Evolutionary conservation across 208 protist genomes (phyloP), one percentile per base, ranked within the genome.

Genomic region (Sergeia podlipaevii): DNA sequence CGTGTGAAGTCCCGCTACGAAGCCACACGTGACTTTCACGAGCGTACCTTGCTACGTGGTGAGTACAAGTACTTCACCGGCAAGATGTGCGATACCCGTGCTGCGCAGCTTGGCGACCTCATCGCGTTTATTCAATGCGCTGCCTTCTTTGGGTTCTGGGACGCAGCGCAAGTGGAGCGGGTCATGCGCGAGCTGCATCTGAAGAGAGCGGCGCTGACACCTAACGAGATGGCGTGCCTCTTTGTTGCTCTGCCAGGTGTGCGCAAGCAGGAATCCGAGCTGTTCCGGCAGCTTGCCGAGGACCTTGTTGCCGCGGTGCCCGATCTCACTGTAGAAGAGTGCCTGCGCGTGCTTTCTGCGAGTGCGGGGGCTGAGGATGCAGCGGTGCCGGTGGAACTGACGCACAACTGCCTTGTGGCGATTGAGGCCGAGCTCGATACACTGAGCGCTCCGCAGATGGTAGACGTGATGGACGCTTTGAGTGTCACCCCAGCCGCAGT

Each of bases 11-110:
- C 71, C 20, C 76, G 79, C 55, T 93, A 93, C 64, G 51, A 87
- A 37, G 78, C 66, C 41, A 89, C 81, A 2, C 54, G 45, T 1
- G 90, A 96, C 68, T 83, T 77, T 39, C 81, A 93, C 57, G 86
- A 94, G 63, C 75, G 76, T 30, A 89, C 63, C 42, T 60, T 96
- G 4, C 75, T 96, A n/a, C 75, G 85, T 0, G 90, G 90, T 8
- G 90, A 96, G 74, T 96, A 96, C 85, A 96, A 96, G 75, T 96
- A 94, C 65, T 96, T 93, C 62, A 90, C 73, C n/a, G 90, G 90
- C 0, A 96, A 96, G 62, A 56, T 87, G 36, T 90, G 83, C 56
- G 84, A 94, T 56, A 44, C 87, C 32, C 74, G 83, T 11, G 77
- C 73, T 7, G 70, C 86, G 4, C 79, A 75, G 0, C 42, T 65